Conservation (phyloP, 768 basidiomycete species). For the Tricholoma terreum region DNA sequence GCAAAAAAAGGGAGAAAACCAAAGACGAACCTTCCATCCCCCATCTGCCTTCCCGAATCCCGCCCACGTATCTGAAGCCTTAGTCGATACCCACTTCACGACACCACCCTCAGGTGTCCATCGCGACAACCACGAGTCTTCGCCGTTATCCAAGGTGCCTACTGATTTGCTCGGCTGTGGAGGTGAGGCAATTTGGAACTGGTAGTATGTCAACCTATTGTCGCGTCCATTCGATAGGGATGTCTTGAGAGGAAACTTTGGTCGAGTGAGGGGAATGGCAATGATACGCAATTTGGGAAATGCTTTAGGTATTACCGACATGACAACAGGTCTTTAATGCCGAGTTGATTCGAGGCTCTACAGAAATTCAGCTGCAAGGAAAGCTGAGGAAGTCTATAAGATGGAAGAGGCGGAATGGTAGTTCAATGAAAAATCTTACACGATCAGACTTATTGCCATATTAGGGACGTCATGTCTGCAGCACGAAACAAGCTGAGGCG, state of each 20-base stretch:
- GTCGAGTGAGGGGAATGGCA: slow-evolving; percentile 43
- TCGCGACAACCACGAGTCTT: slow-evolving; percentile 24
- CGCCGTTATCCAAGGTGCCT: slow-evolving; percentile 13
- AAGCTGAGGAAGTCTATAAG: no score
- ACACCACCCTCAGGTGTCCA: slow-evolving; percentile 42
- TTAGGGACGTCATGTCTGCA: no score
- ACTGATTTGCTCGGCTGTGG: slow-evolving; percentile 4
- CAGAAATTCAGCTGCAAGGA: no score
- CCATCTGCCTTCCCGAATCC: slow-evolving; percentile 66
- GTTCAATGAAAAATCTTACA: no score
- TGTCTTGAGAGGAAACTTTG: slow-evolving; percentile 15
- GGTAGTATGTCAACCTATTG: slow-evolving; percentile 38
- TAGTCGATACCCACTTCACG: slow-evolving; percentile 46
- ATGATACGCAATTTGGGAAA: slow-evolving; percentile 42
- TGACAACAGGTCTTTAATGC: slow-evolving; percentile 5
- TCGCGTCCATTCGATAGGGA: slow-evolving; percentile 15
- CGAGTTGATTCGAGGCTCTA: no score
- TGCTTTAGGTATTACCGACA: slow-evolving; percentile 21
- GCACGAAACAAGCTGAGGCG: no score
- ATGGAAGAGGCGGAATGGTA: no score
- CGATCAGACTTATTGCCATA: no score
- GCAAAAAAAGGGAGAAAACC: slow-evolving; percentile 1
- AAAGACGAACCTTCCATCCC: slow-evolving; percentile 72
- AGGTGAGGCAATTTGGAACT: slow-evolving; percentile 36
- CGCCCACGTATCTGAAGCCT: slow-evolving; percentile 59